phyloP scores from a whole-genome alignment of 2,329 filamentous ascomycete genomes.

The Cladosporium velox region DNA sequence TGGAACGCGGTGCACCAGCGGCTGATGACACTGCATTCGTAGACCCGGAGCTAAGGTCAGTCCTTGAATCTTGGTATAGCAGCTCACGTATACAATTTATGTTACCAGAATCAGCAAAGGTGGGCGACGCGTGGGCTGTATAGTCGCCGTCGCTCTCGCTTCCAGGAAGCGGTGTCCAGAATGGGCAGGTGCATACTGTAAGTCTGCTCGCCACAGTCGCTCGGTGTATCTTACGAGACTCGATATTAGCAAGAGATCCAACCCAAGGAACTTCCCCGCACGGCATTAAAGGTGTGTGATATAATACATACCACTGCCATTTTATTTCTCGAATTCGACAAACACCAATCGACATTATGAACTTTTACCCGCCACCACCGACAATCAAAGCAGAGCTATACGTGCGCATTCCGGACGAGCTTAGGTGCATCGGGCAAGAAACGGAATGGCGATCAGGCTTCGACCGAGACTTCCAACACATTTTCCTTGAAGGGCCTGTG shows the following conservation, averaged over 20 bases:
- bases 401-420: slow-evolving; percentile 41
- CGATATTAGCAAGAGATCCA: background rate
- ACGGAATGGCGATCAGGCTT: slow-evolving; percentile 46
- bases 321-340: background rate
- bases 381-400: slow-evolving; percentile 41
- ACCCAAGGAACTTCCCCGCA: background rate
- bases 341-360: slow-evolving; percentile 29
- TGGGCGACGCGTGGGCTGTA: background rate
- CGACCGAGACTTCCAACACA: slow-evolving; percentile 39
- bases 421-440: slow-evolving; percentile 18
- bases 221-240: background rate
- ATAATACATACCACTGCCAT: background rate
- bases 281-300: background rate
- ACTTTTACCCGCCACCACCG: slow-evolving; percentile 41
- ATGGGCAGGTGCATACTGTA: background rate
- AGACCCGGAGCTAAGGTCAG: background rate
- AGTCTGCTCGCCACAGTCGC: background rate
- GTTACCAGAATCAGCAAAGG: background rate
- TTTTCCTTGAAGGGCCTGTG: slow-evolving; percentile 46
- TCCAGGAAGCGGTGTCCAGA: background rate
- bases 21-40: background rate
- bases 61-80: background rate
- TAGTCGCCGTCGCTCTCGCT: background rate
- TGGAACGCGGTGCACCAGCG: background rate
- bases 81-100: background rate